Evolutionary conservation across 306 rosid genomes (phyloP).

Genomic region (Cicer bijugum): DNA sequence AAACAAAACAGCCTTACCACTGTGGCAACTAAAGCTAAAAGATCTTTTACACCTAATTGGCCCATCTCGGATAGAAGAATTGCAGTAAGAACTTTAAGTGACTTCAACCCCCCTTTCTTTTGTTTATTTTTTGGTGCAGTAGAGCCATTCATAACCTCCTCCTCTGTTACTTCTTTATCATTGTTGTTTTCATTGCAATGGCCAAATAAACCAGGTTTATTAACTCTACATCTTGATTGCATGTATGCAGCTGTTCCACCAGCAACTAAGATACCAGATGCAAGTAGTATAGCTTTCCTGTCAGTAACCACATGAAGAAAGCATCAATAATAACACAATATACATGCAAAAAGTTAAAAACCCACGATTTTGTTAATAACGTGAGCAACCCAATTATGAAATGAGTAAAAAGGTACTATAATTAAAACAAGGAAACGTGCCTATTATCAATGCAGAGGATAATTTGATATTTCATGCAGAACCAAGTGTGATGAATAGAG

Average conservation of each 20-base stretch:
- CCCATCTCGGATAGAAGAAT: slow-evolving; percentile 85
- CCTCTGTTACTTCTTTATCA: slow-evolving; percentile 48
- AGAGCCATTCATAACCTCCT: slow-evolving; percentile 37
- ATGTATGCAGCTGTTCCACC: slow-evolving; percentile 88
- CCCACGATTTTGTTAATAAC: slow-evolving; percentile 16
- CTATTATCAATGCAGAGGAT: slow-evolving; percentile 30
- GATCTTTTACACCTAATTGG: slow-evolving; percentile 69
- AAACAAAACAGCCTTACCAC: slow-evolving; percentile 65
- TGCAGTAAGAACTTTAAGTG: slow-evolving; percentile 79
- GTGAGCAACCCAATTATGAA: slow-evolving; percentile 30
- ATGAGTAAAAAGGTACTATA: slow-evolving; percentile 1
- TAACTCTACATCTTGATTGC: slow-evolving; percentile 65
- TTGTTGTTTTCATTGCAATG: slow-evolving; percentile 60
- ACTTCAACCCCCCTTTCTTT: slow-evolving; percentile 78
- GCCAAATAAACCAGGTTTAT: slow-evolving; percentile 50
- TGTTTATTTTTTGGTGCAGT: slow-evolving; percentile 49
- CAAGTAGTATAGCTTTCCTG: slow-evolving; percentile 87
- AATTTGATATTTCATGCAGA: slow-evolving; percentile 31
- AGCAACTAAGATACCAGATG: slow-evolving; percentile 80
- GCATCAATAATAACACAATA: slow-evolving; percentile 25
- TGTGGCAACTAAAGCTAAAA: slow-evolving; percentile 67
- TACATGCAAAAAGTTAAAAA: slow-evolving; percentile 26
- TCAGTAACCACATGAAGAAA: slow-evolving; percentile 38
- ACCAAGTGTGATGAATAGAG: not conserved
- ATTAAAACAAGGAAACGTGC: slow-evolving; percentile 24